A percentile compares a stretch with the other conserved stretches of the same genome.
Evolutionary conservation across 306 rosid species (phyloP).

Genomic region (Albizia julibrissin): DNA sequence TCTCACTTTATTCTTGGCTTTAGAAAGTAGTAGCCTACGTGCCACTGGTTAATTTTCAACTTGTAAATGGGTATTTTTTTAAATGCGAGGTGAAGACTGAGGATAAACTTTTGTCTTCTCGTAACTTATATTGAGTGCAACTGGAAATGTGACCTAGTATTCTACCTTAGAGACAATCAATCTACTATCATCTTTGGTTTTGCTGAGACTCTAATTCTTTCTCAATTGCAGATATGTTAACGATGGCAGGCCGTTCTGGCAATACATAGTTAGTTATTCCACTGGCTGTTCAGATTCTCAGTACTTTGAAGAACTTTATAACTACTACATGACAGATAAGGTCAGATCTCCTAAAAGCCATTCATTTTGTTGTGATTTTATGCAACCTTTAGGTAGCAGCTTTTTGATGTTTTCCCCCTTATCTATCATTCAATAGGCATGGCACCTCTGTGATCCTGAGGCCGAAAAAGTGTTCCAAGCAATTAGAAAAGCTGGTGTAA

Average conservation of each 20-base stretch:
- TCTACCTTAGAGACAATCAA: background rate
- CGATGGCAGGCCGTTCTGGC: conserved; percentile 98
- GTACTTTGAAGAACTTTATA: conserved; percentile 92
- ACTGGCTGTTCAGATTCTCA: conserved; percentile 95
- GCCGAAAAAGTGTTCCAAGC: conserved; percentile 74
- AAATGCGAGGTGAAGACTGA: background rate
- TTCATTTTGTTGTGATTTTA: background rate
- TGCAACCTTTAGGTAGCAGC: background rate
- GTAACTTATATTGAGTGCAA: background rate
- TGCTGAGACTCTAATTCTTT: conserved; percentile 17
- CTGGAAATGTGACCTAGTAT: background rate
- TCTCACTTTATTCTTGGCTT: background rate
- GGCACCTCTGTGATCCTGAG: conserved; percentile 94
- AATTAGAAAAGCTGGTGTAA: conserved; percentile 79
- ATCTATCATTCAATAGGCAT: conserved; percentile 60
- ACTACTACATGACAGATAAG: conserved; percentile 85
- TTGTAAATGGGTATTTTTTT: background rate
- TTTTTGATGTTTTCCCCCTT: conserved; percentile 12
- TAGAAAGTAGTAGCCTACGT: background rate
- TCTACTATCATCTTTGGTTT: background rate
- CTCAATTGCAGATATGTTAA: conserved; percentile 78
- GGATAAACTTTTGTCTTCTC: conserved; percentile 14
- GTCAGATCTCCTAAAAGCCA: conserved; percentile 40
- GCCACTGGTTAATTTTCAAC: background rate
- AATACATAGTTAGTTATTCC: conserved; percentile 83